Evolutionary conservation across 768 basidiomycete genomes (phyloP), one percentile per base, ranked within the genome.

Genomic region (Naganishia vaughanmartiniae): DNA sequence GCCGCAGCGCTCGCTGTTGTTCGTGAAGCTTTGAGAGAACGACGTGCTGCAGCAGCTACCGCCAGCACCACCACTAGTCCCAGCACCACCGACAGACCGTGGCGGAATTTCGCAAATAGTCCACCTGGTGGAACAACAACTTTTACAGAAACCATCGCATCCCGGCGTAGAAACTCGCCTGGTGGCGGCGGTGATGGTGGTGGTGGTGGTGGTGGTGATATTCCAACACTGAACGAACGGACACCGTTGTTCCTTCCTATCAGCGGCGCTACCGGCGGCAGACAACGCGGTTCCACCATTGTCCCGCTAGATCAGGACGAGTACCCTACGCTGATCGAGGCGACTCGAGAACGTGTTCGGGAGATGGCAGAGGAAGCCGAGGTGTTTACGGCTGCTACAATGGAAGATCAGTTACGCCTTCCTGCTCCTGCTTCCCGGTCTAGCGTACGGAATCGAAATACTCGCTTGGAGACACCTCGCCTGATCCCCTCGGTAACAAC

Each of bases 291-390:
- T 63, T 21, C n/a, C n/a, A n/a, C n/a, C n/a, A n/a, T n/a, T n/a
- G n/a, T n/a, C n/a, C n/a, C 21, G 10, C 24, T 63, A 19, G 60
- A 63, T 39, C 33, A 17, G 39, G 42, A 45, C 9, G 60, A 63
- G 30, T 63, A 46, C 17, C 60, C 60, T 1, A 63, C 60, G 2
- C 60, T 34, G 2, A 24, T 42, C 24, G 60, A 63, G 42, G 60
- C 60, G 4, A 34, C 31, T 12, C 4, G 17, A 42, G 7, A 45
- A 3, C 17, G 60, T 0, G n/a, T 63, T 1, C 60, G 26, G 15
- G n/a, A 24, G n/a, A n/a, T 63, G 24, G n/a, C 42, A 42, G 39
- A 63, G 11, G 21, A 36, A 12, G 39, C 34, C 14, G 11, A 28
- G 12, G 14, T 39, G 30, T 24, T 58, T 31, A 36, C 31, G 33